These are phyloP conservation scores for Paraleonurus japonicus DNA, from an alignment of 257 asterid species.

Conservation along the genomic window DNA sequence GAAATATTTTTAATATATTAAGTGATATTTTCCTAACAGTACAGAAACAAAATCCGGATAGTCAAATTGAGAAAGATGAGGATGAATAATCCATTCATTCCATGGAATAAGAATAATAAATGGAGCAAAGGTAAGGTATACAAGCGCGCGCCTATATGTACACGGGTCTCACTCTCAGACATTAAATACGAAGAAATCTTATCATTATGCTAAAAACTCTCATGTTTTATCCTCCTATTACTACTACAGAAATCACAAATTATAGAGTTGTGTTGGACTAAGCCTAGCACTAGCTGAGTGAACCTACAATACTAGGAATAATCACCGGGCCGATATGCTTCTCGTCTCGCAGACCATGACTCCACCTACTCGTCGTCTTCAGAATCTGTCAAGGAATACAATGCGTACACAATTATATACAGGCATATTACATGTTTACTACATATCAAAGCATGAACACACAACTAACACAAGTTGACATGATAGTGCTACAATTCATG, in stretches of 20 bases:
- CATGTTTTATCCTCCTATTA: conserved; percentile 13
- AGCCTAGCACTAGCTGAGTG: not conserved
- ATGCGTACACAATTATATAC: not conserved
- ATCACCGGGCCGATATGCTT: not conserved
- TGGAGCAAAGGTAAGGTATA: conserved; percentile 15
- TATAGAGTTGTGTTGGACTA: not conserved
- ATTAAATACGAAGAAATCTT: not conserved
- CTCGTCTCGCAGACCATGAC: conserved; percentile 6
- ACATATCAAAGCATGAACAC: not conserved
- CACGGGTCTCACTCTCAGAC: not conserved
- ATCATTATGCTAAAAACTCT: not conserved
- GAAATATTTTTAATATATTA: too few species aligned
- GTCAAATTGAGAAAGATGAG: not conserved
- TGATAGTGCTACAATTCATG: not conserved
- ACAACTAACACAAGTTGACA: not conserved
- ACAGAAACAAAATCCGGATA: not conserved
- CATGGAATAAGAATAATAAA: not conserved
- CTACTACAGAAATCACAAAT: conserved; percentile 6
- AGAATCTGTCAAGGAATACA: conserved; percentile 45
- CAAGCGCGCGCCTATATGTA: conserved; percentile 14
- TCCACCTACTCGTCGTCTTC: conserved; percentile 57
- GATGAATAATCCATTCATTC: not conserved
- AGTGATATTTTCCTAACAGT: not conserved
- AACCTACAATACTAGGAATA: conserved; percentile 6
- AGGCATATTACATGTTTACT: too few species aligned